Evolutionary conservation across 495 filamentous ascomycete genomes (phyloP).

Genomic region (Penicillium paxilli): DNA sequence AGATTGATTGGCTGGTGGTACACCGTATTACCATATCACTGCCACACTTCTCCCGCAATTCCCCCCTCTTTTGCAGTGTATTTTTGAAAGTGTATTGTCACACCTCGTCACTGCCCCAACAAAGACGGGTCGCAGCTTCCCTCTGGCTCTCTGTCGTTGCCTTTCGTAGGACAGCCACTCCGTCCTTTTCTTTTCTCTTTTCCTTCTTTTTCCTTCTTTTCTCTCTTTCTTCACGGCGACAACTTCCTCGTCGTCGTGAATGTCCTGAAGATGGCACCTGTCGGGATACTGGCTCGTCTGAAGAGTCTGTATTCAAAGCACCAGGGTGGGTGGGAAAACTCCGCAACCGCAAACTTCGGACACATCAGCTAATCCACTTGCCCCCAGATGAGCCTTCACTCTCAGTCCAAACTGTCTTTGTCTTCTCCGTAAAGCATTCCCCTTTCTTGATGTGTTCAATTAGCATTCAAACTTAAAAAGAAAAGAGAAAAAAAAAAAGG

Average conservation of each 20-base stretch:
- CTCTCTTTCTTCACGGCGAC: not conserved
- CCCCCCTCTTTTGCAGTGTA: not conserved
- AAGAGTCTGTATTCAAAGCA: constrained; percentile 39
- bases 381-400: constrained; percentile 47
- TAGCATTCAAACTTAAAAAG: not conserved
- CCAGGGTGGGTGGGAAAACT: constrained; percentile 25
- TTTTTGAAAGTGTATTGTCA: constrained; percentile 1
- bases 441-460: not conserved
- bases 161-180: too few relatives aligned
- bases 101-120: constrained; percentile 6
- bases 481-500: not conserved
- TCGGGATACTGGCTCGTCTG: constrained; percentile 35
- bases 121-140: constrained; percentile 3
- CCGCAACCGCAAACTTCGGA: constrained; percentile 6
- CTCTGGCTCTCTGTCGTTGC: not conserved
- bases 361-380: constrained; percentile 14
- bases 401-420: constrained; percentile 44
- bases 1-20: too few relatives aligned
- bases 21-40: not conserved
- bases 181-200: too few relatives aligned
- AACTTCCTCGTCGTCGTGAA: not conserved
- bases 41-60: not conserved
- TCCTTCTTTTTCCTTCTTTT: too few relatives aligned
- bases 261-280: constrained; percentile 34
- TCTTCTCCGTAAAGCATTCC: constrained; percentile 49